These are phyloP conservation scores for Boletellus dicymbophilus DNA, from an alignment of 1,284 basidiomycete genomes.

Conservation along the genomic window DNA sequence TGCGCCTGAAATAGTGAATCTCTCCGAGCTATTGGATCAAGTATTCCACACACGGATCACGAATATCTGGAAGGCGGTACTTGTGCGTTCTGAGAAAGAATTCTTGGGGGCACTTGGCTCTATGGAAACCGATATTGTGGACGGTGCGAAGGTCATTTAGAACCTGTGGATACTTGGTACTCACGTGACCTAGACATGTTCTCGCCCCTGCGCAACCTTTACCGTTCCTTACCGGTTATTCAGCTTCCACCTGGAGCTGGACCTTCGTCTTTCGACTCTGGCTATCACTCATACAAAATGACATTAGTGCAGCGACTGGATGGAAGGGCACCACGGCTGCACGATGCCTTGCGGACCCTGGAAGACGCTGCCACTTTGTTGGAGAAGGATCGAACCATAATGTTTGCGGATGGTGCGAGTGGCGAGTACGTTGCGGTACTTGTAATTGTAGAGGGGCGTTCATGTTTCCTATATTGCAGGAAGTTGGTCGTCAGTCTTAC, in stretches of 20 bases:
- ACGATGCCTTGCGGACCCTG: constrained; percentile 54
- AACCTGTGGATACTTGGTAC: constrained; percentile 1
- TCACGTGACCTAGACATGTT: constrained; percentile 40
- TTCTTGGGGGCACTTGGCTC: constrained; percentile 45
- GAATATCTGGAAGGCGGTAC: constrained; percentile 54
- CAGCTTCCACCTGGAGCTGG: constrained; percentile 43
- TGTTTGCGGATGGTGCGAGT: constrained; percentile 39
- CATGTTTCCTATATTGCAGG: constrained; percentile 34
- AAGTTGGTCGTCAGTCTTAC: constrained; percentile 40
- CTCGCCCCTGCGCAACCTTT: constrained; percentile 54
- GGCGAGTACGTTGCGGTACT: constrained; percentile 20
- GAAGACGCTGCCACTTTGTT: constrained; percentile 58
- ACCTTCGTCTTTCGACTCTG: constrained; percentile 39
- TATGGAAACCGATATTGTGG: constrained; percentile 7
- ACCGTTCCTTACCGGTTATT: constrained; percentile 47
- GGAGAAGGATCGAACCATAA: constrained; percentile 54
- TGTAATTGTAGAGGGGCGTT: not conserved
- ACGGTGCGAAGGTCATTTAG: constrained; percentile 17
- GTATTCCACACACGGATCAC: constrained; percentile 51
- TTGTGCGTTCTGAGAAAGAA: constrained; percentile 43
- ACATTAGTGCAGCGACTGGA: constrained; percentile 57
- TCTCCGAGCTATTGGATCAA: constrained; percentile 50
- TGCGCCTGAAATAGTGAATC: constrained; percentile 40
- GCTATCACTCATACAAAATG: constrained; percentile 59
- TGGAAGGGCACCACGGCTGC: constrained; percentile 59